phyloP scores from a whole-genome alignment of 257 asterid genomes.

The Ophiorrhiza pumila region DNA sequence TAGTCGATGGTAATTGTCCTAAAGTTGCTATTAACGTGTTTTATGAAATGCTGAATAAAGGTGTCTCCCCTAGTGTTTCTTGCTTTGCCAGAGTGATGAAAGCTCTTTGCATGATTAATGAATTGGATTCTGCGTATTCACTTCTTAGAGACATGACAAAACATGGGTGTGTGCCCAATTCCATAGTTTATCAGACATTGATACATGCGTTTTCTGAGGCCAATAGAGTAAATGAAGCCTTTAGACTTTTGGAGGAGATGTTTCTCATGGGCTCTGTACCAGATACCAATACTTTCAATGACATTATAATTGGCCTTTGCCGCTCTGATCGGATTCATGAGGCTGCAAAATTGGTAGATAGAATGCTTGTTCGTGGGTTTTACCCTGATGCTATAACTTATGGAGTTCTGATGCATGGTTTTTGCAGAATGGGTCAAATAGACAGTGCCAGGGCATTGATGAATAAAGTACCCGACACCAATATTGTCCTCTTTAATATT shows the following conservation, averaged over 20 bases:
- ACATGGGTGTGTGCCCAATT: conserved; percentile 88
- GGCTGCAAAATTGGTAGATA: conserved; percentile 85
- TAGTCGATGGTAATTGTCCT: conserved; percentile 72
- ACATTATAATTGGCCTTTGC: conserved; percentile 74
- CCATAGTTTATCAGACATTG: conserved; percentile 79
- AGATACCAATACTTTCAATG: conserved; percentile 81
- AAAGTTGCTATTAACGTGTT: conserved; percentile 85
- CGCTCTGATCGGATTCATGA: conserved; percentile 66
- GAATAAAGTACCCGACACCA: conserved; percentile 63
- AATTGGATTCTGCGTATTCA: conserved; percentile 74
- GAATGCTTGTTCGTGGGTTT: conserved; percentile 76
- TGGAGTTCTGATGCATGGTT: conserved; percentile 73
- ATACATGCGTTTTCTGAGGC: conserved; percentile 59
- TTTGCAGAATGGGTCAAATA: conserved; percentile 63
- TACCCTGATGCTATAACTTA: conserved; percentile 73
- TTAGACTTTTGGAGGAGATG: conserved; percentile 88
- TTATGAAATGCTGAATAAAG: conserved; percentile 82
- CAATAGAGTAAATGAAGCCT: conserved; percentile 70
- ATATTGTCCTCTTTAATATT: conserved; percentile 52
- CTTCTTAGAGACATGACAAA: conserved; percentile 94
- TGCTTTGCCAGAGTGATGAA: conserved; percentile 73
- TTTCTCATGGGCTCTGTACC: conserved; percentile 88
- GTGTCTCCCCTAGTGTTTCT: conserved; percentile 67
- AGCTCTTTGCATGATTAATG: conserved; percentile 71
- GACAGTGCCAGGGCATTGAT: conserved; percentile 62